Percentiles rank a stretch among this genome's conserved stretches.
These are phyloP conservation scores for Leccinum pellstonianum DNA, from an alignment of 768 basidiomycete genomes.

Conservation along the genomic window DNA sequence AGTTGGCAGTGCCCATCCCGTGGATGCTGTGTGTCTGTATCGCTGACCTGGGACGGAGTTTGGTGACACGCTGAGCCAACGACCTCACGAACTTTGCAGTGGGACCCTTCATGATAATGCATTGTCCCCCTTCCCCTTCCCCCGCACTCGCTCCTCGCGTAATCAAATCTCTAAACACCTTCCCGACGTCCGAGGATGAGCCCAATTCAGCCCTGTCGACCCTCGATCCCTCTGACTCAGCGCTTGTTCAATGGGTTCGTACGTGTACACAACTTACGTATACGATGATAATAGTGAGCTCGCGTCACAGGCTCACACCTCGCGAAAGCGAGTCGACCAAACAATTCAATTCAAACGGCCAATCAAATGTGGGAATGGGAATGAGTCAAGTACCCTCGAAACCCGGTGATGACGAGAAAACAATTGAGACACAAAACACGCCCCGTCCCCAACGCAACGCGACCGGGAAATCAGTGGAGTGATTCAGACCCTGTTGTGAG, in stretches of 20 bases:
- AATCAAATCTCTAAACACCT: neutral
- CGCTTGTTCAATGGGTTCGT: neutral
- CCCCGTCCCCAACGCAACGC: neutral
- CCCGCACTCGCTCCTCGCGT: neutral
- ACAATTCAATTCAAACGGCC: neutral
- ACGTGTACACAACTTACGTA: neutral
- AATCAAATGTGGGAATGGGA: neutral
- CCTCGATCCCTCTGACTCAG: neutral
- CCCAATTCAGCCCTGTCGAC: neutral
- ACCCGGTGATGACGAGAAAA: neutral
- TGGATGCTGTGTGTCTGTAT: neutral
- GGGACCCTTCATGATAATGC: neutral
- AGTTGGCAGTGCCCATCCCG: neutral
- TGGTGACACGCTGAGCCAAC: fast-evolving
- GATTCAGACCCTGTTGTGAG: neutral
- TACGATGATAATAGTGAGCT: neutral
- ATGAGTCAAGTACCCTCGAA: neutral
- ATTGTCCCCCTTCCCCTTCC: neutral
- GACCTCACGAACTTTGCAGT: neutral
- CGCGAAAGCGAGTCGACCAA: neutral
- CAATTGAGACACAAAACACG: neutral
- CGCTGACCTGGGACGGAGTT: neutral
- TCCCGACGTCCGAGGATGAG: neutral
- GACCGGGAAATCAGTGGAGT: neutral
- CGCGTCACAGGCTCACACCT: neutral